These are phyloP conservation scores for Nectriaceae sp. DNA, from an alignment of 2,329 filamentous ascomycete genomes.

Conservation along the genomic window DNA sequence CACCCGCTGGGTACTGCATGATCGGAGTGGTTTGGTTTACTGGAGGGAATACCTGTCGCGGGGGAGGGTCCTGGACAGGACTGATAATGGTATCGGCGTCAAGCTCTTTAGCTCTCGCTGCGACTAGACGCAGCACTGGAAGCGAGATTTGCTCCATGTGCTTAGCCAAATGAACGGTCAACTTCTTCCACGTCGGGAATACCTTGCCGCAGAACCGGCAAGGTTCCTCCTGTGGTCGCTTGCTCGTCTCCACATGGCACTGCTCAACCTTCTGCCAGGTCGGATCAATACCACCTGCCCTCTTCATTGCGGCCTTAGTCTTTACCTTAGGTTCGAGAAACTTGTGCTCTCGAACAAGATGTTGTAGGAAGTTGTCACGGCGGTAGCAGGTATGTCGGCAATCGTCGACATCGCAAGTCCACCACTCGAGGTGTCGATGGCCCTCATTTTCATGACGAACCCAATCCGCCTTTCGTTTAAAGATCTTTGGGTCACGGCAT, in stretches of 20 bases:
- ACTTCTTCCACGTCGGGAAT: constrained; percentile 86
- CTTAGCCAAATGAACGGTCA: constrained; percentile 89
- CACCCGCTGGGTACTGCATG: constrained; percentile 19
- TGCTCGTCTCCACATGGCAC: constrained; percentile 71
- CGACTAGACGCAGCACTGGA: constrained; percentile 69
- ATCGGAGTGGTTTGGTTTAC: constrained; percentile 22
- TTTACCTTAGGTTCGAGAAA: constrained; percentile 80
- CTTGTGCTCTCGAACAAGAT: constrained; percentile 90
- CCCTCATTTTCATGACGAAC: constrained; percentile 91
- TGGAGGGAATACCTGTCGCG: constrained; percentile 35
- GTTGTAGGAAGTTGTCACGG: constrained; percentile 90
- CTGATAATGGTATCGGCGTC: constrained; percentile 67
- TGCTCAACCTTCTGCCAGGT: constrained; percentile 78
- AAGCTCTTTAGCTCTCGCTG: constrained; percentile 46
- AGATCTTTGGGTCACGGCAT: constrained; percentile 84
- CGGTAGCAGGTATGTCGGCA: constrained; percentile 83
- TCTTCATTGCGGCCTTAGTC: constrained; percentile 68
- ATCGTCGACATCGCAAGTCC: constrained; percentile 80
- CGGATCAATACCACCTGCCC: constrained; percentile 57
- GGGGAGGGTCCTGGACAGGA: constrained; percentile 61
- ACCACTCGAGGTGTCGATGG: constrained; percentile 88
- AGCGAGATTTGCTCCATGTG: constrained; percentile 93
- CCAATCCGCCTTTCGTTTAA: constrained; percentile 96
- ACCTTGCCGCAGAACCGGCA: constrained; percentile 85
- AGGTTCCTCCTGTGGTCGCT: constrained; percentile 70